Base-by-base conservation (phyloP, 148 eudicot genomes). In the Camellia japonica region DNA sequence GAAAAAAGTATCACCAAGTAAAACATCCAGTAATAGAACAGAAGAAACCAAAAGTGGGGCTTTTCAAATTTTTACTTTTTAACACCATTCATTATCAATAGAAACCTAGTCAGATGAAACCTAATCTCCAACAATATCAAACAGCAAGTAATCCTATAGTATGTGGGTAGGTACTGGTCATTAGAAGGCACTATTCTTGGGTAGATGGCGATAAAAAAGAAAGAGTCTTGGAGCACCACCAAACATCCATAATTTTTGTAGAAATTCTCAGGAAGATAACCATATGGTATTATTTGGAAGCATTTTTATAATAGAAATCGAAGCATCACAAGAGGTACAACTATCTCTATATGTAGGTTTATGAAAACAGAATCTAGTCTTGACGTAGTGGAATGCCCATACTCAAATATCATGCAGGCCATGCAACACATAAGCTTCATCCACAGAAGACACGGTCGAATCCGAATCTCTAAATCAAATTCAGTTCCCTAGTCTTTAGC, bases 261-360 rank as follows among this genome's bases (percentile, higher is more conserved):
- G 55, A 43, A 73, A 47, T 41, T 20, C 59, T 63, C 14, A 30
- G 20, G 2, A 54, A 18, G 18, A 73, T 14, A 44, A 72, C 75
- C 5, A 49, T 52, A 15, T 38, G 19, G 46, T 55, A 73, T 55
- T 38, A 14, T 5, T n/a, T 18, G 23, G 15, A 69, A 69, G n/a
- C 20, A n/a, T 11, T 44, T 15, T 55, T 5, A 0, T 46, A n/a
- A 30, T 14, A 56, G 18, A 74, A 56, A 6, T 58, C 7, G 55
- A 60, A 75, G 30, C 70, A 46, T 49, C 63, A 38, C 43, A 76
- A 76, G 70, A 47, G 52, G 63, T 60, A 61, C 78, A 16, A 46
- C 30, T n/a, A 18, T 11, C 18, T 42, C 30, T 12, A 41, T n/a
- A 43, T 58, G 38, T 8, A 11, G 10, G 43, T 18, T 20, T 62